Evolutionary conservation across 192 early-diverging fungal species (phyloP), one percentile per base, ranked within the genome.

Genomic region (Linnemannia exigua): DNA sequence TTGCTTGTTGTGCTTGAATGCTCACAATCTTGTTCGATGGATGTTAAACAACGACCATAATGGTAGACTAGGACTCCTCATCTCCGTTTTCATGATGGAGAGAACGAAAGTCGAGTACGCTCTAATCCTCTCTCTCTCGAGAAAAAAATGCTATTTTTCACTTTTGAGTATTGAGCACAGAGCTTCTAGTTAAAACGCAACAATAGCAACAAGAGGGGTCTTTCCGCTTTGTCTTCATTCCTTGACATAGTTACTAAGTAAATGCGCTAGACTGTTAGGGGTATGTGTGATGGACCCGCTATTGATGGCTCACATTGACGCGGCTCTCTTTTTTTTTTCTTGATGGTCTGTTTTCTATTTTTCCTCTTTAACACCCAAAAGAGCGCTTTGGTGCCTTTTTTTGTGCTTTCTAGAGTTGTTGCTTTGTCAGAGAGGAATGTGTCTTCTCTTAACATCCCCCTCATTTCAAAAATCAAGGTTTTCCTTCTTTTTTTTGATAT

Each of bases 381-480:
- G 25, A 63, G 58, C 58, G 58, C 58, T 63, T 12, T 63, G 58
- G 58, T 63, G 11, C 28, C 25, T 0, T 63, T 63, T 63, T 61
- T 31, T 52, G 16, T n/a, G 3, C 5, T 44, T 44, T 44, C 41
- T 61, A 25, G 54, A 25, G n/a, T 61, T 61, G 54, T 61, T 63
- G 58, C 58, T 63, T 63, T 63, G 58, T 63, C 58, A 63, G 58
- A 31, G 58, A 63, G 58, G 58, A 63, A 63, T 63, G 58, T 63
- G 58, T 63, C 58, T 25, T 63, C 22, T 63, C 41, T 44, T 44
- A 9, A 44, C 9, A 44, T 12, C 58, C 28, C 58, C 25, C n/a
- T n/a, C n/a, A n/a, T n/a, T 63, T 63, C 31, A 25, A 63, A 25
- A 63, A 63, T 31, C 58, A 63, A 63, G 12, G 28, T 63, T 63